A percentile compares a stretch with the other conserved stretches of the same genome.
Evolutionary conservation across 2,329 filamentous ascomycete species (phyloP).

Genomic region (Monosporascus sp.): DNA sequence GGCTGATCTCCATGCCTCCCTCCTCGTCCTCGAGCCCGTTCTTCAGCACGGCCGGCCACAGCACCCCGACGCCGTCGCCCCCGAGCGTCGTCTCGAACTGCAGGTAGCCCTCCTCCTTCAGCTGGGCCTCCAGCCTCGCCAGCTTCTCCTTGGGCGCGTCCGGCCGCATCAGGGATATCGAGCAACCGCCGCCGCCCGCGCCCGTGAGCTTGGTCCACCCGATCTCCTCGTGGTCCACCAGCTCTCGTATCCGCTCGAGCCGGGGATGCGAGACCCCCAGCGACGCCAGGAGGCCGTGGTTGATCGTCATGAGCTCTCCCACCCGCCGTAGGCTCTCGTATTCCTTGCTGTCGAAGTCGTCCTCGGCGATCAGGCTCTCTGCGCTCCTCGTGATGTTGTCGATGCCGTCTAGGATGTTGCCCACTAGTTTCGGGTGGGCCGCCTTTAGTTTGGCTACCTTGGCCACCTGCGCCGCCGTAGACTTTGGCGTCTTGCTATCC

Average conservation of each 20-base stretch:
- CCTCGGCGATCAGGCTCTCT: slow-evolving; percentile 48
- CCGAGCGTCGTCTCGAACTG: slow-evolving; percentile 87
- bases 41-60: slow-evolving; percentile 87
- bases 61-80: slow-evolving; percentile 87
- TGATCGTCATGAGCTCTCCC: slow-evolving; percentile 86
- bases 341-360: slow-evolving; percentile 62
- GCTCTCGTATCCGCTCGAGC: slow-evolving; percentile 82
- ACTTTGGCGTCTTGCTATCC: slow-evolving; percentile 83
- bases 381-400: slow-evolving; percentile 62
- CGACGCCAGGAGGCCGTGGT: slow-evolving; percentile 87
- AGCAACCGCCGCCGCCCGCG: slow-evolving; percentile 91
- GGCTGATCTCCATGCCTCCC: slow-evolving; percentile 87
- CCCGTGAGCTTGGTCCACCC: slow-evolving; percentile 98
- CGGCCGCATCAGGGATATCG: slow-evolving; percentile 81
- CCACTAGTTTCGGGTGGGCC: slow-evolving; percentile 70
- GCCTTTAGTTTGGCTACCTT: slow-evolving; percentile 74
- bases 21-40: slow-evolving; percentile 69
- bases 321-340: slow-evolving; percentile 63
- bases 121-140: slow-evolving; percentile 56
- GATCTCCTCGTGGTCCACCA: slow-evolving; percentile 82
- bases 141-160: slow-evolving; percentile 53
- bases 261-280: slow-evolving; percentile 92
- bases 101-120: slow-evolving; percentile 68
- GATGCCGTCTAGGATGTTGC: slow-evolving; percentile 78
- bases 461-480: slow-evolving; percentile 76